phyloP scores from a whole-genome alignment of 176 grass and related monocot genomes.

The Miscanthus lutarioriparius region DNA sequence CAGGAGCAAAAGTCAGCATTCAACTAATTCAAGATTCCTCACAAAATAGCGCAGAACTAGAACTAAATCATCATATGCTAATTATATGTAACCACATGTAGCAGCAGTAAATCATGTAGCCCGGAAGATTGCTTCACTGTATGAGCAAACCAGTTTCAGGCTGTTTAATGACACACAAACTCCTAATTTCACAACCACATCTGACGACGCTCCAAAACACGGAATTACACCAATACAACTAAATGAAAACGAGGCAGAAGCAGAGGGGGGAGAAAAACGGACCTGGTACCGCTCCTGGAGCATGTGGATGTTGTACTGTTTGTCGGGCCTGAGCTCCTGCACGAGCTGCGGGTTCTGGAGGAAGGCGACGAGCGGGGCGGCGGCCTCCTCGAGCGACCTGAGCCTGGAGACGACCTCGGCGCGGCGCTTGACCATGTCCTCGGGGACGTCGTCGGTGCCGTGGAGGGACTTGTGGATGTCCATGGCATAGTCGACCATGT shows the following conservation, averaged over 20 bases:
- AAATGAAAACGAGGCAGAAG: not conserved
- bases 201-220: not conserved
- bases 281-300: slow-evolving; percentile 87
- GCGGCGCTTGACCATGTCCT: slow-evolving; percentile 74
- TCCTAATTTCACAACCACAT: not conserved
- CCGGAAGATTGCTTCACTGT: fast-evolving
- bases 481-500: slow-evolving; percentile 99
- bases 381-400: slow-evolving; percentile 63
- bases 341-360: slow-evolving; percentile 70
- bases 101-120: too few relatives aligned
- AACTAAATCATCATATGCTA: not conserved
- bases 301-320: slow-evolving; percentile 85
- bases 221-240: not conserved
- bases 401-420: slow-evolving; percentile 74
- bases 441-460: slow-evolving; percentile 76
- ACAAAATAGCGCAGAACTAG: not conserved
- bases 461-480: slow-evolving; percentile 94
- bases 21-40: not conserved
- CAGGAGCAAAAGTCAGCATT: not conserved
- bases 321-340: slow-evolving; percentile 81
- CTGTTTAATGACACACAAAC: not conserved
- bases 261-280: not conserved
- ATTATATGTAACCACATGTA: not conserved
- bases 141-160: not conserved
- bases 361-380: slow-evolving; percentile 70